Conservation (phyloP, 768 basidiomycete species). For the Boletus rubroflammeus region DNA sequence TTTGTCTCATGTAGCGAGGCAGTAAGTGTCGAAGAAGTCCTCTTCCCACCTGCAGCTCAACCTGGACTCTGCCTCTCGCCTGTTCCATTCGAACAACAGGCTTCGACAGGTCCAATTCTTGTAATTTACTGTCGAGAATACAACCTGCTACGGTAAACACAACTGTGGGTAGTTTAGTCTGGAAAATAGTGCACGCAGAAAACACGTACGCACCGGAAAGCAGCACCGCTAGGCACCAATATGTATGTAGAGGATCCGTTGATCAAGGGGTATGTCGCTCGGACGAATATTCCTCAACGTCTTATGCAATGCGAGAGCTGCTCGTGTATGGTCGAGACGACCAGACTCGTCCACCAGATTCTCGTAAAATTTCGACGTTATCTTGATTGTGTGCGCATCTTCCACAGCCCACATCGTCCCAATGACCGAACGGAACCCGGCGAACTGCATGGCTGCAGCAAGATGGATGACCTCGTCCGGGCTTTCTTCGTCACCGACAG, state of each 20-base stretch:
- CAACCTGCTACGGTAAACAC: no score
- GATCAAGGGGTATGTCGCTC: neutral
- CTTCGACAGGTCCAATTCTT: constrained; percentile 38
- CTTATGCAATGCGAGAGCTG: neutral
- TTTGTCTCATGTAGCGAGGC: no score
- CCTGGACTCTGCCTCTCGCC: no score
- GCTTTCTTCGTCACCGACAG: no score
- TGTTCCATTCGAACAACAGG: constrained; percentile 35
- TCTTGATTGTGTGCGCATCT: neutral
- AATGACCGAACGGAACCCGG: neutral
- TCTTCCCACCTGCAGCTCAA: no score
- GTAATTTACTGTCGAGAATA: no score
- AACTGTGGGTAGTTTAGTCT: no score
- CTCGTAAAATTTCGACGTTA: neutral
- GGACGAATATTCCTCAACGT: neutral
- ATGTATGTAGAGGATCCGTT: neutral
- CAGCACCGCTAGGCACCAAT: neutral
- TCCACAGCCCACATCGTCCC: no score
- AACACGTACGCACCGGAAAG: neutral
- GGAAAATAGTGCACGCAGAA: neutral
- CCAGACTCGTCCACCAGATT: neutral
- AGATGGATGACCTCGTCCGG: no score
- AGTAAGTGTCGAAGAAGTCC: no score
- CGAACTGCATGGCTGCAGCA: neutral
- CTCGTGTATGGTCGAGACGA: neutral